Evolutionary conservation across 2,329 filamentous ascomycete species (phyloP).

Genomic region (Colletotrichum shisoi): DNA sequence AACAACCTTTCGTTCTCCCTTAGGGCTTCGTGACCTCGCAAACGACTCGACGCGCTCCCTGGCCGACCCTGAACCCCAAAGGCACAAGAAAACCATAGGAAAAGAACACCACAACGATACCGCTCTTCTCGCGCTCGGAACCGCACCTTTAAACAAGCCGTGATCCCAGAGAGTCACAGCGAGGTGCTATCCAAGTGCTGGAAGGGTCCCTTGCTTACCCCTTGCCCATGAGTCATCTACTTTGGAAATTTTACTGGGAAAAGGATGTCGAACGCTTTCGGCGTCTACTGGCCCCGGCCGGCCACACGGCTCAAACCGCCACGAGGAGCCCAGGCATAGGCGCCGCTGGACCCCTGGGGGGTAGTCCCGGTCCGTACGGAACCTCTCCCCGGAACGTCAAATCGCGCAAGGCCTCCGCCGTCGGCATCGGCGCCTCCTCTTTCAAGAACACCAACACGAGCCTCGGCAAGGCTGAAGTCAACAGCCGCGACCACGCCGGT

Average conservation of each 20-base stretch:
- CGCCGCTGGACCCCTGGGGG: constrained; percentile 48
- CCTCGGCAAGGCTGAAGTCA: constrained; percentile 73
- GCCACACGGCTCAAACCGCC: constrained; percentile 63
- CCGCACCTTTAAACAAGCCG: constrained; percentile 89
- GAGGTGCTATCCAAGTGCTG: constrained; percentile 74
- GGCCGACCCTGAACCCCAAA: constrained; percentile 29
- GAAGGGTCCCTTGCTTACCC: constrained; percentile 49
- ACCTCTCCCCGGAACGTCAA: constrained; percentile 63
- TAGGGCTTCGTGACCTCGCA: constrained; percentile 15
- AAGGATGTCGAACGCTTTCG: constrained; percentile 97
- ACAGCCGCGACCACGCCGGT: constrained; percentile 81
- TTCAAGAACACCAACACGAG: constrained; percentile 55
- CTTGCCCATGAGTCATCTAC: constrained; percentile 88
- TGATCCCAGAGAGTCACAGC: constrained; percentile 86
- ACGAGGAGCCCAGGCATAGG: constrained; percentile 62
- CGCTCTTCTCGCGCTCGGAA: constrained; percentile 49
- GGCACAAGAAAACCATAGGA: too few species aligned
- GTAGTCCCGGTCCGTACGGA: constrained; percentile 53
- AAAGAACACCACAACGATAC: constrained; percentile 19
- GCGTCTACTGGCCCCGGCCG: constrained; percentile 80
- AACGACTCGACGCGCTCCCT: neutral
- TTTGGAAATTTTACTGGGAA: constrained; percentile 97
- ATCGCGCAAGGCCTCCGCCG: constrained; percentile 62
- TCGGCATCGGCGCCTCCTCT: constrained; percentile 53
- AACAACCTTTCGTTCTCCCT: constrained; percentile 10